Conservation (phyloP, 768 basidiomycete species). For the Agaricus subrufescens region DNA sequence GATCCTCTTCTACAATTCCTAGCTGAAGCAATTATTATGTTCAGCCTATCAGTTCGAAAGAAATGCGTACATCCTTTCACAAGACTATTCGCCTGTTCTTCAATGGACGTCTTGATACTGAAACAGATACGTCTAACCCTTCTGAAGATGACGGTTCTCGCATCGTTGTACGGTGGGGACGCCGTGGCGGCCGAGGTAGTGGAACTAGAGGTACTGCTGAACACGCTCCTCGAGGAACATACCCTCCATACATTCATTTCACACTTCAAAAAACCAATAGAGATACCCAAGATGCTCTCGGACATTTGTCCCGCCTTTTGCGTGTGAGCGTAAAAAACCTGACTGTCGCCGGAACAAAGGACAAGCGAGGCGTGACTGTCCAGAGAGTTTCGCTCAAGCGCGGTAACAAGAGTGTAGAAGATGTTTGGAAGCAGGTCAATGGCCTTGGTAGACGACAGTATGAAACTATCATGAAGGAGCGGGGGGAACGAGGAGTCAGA, state of each 20-base stretch:
- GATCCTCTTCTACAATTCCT: constrained; percentile 1
- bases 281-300: constrained; percentile 92
- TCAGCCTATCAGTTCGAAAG: constrained; percentile 82
- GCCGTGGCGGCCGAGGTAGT: constrained; percentile 44
- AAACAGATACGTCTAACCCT: constrained; percentile 56
- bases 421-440: constrained; percentile 83
- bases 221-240: constrained; percentile 54
- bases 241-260: constrained; percentile 91
- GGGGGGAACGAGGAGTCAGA: constrained; percentile 87
- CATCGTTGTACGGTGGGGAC: constrained; percentile 78
- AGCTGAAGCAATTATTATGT: background rate
- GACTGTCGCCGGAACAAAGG: constrained; percentile 92
- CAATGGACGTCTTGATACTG: constrained; percentile 77
- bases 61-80: constrained; percentile 78
- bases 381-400: constrained; percentile 84
- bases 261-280: constrained; percentile 97
- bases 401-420: constrained; percentile 70
- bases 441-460: constrained; percentile 52
- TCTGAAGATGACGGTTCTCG: constrained; percentile 61
- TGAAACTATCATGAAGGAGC: constrained; percentile 55
- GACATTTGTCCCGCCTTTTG: constrained; percentile 73
- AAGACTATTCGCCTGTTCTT: constrained; percentile 77
- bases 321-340: constrained; percentile 77
- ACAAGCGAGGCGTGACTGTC: constrained; percentile 95
- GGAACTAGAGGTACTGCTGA: constrained; percentile 36